phyloP scores from a whole-genome alignment of 1,284 basidiomycete genomes.

The Ceratobasidium sp. region DNA sequence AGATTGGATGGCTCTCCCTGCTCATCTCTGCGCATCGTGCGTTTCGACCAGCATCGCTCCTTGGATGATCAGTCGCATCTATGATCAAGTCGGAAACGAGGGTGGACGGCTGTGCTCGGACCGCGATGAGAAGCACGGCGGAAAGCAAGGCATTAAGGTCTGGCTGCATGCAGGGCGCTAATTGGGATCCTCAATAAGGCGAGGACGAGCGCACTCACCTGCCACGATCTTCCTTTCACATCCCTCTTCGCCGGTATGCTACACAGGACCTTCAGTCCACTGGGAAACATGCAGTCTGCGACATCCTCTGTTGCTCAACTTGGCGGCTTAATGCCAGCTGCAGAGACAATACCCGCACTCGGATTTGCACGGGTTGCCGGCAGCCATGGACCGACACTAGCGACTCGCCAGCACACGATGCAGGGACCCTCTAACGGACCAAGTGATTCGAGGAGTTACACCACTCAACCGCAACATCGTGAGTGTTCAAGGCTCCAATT shows the following conservation, averaged over 20 bases:
- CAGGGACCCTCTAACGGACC: neutral
- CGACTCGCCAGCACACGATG: neutral
- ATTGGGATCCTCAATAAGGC: conserved; percentile 11
- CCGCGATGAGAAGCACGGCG: neutral
- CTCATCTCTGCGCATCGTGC: neutral
- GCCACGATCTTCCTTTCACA: neutral
- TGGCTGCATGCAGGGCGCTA: conserved; percentile 14
- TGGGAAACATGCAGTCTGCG: neutral
- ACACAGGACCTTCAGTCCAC: neutral
- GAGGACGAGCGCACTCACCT: neutral
- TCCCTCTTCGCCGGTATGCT: neutral
- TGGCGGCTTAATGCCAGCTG: neutral
- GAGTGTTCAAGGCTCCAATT: neutral
- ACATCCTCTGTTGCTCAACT: neutral
- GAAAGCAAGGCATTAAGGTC: neutral
- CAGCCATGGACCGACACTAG: neutral
- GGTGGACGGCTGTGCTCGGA: conserved; percentile 14
- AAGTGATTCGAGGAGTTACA: neutral
- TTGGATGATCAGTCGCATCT: neutral
- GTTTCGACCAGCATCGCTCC: neutral
- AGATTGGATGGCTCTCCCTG: neutral
- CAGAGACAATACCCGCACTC: conserved; percentile 6
- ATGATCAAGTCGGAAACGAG: neutral
- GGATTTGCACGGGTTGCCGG: conserved; percentile 3
- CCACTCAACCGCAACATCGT: no score